phyloP scores from a whole-genome alignment of 192 early-diverging fungal species.

The Podila horticola region DNA sequence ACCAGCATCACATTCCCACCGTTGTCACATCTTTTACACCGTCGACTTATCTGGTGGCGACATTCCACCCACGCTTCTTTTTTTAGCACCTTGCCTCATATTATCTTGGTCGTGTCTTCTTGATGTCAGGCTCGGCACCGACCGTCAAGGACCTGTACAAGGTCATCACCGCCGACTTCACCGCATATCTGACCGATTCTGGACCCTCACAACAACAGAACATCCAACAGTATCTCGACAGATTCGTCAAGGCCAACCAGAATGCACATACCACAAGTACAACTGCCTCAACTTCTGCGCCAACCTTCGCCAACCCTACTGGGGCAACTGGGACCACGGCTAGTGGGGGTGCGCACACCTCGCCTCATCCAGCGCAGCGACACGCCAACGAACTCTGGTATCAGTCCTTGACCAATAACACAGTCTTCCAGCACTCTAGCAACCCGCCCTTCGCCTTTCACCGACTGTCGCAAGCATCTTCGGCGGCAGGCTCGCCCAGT shows the following conservation, averaged over 20 bases:
- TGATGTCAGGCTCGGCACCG: constrained; percentile 35
- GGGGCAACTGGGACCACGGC: not conserved
- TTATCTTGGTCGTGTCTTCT: not conserved
- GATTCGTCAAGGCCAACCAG: constrained; percentile 29
- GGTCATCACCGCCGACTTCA: constrained; percentile 31
- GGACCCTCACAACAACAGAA: constrained; percentile 14
- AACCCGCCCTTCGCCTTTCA: constrained; percentile 41
- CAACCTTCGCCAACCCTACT: constrained; percentile 1
- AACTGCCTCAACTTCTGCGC: not conserved
- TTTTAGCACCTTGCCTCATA: not conserved
- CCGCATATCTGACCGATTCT: constrained; percentile 12
- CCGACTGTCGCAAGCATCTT: constrained; percentile 10
- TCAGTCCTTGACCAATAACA: constrained; percentile 23
- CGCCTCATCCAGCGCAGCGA: constrained; percentile 31
- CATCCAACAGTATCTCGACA: constrained; percentile 38
- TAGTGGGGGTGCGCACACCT: not conserved
- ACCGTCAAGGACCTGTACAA: constrained; percentile 48
- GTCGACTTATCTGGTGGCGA: not conserved
- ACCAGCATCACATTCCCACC: not conserved
- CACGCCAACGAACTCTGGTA: constrained; percentile 43
- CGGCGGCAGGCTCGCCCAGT: constrained; percentile 1
- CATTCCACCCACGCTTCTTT: not conserved
- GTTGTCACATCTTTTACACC: not conserved
- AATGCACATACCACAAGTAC: constrained; percentile 2
- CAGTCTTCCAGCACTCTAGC: constrained; percentile 12